phyloP scores from a whole-genome alignment of 371 early-diverging fungal species.

The Mortierella sp. region DNA sequence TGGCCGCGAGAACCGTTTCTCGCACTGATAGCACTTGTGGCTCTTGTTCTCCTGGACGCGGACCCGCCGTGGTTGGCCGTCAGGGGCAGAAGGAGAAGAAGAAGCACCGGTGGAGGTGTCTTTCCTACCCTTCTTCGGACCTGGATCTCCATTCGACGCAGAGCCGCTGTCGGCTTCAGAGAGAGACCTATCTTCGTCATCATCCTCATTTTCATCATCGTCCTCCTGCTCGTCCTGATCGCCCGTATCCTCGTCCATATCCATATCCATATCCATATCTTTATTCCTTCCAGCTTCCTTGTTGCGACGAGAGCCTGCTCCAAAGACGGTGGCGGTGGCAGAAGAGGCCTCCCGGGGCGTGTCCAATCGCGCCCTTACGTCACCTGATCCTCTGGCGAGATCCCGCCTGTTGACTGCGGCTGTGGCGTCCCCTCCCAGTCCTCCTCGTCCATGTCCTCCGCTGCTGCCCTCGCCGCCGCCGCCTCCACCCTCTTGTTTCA shows the following conservation, averaged over 20 bases:
- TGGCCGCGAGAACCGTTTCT: slow-evolving; percentile 42
- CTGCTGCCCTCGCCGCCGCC: background rate
- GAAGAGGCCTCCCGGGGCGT: background rate
- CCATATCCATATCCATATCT: background rate
- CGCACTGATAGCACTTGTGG: slow-evolving; percentile 30
- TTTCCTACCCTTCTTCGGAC: background rate
- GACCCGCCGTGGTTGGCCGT: background rate
- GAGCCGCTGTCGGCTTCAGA: background rate
- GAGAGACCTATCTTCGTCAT: slow-evolving; percentile 8
- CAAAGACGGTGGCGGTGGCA: background rate
- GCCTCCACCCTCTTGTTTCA: background rate
- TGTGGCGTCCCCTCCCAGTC: background rate
- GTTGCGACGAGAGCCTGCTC: background rate
- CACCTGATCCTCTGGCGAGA: background rate
- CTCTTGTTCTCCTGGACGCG: slow-evolving; percentile 38
- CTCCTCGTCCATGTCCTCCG: background rate
- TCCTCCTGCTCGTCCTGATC: slow-evolving; percentile 17
- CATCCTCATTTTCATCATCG: slow-evolving; percentile 12
- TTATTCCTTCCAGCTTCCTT: background rate
- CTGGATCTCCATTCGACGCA: background rate
- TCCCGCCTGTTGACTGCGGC: background rate
- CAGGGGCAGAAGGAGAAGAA: background rate
- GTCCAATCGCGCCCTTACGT: background rate
- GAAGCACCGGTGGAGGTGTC: background rate
- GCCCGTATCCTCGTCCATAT: background rate